Base-by-base conservation (phyloP, 2,329 filamentous ascomycete genomes). In the Aspergillus aculeatus region DNA sequence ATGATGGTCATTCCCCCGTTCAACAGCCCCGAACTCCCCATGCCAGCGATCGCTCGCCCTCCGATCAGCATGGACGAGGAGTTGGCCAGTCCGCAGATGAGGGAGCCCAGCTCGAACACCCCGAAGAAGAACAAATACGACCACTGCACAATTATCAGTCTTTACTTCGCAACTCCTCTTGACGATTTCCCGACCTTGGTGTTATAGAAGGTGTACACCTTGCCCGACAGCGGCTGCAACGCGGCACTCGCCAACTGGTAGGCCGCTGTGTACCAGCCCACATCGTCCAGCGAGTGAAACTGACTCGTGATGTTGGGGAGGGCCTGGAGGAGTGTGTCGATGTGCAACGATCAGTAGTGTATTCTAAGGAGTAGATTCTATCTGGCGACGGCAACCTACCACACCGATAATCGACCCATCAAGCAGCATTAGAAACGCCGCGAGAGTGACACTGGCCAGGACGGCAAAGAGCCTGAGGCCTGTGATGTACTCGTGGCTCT, bases 101-200 rank as follows among this genome's bases (percentile, higher is more conserved):
- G 61, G 14, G 68, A 74, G 1, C 78, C 79, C 14, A 76, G n/a
- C 59, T 81, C 77, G 59, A 81, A 81, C 73, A 72, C 1, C 68
- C 63, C 4, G 66, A 71, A 23, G 2, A 71, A 58, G 0, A 73
- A 74, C 47, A 78, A 57, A 54, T 78, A 73, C 57, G 70, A 35
- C 24, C 31, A 49, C 53, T 55, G n/a, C 12, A 23, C 31, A 9
- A 47, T 2, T 5, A 9, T 47, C 47, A 31, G 35, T 16, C 24
- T 49, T 2, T 29, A 29, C 26, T 5, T 5, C 16, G 21, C 16
- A 5, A 29, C 9, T n/a, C 14, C 47, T 49, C 12, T 23, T 29
- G 5, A 5, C 47, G 16, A 49, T 29, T 2, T 10, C 26, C 47
- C 11, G 4, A 49, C 47, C 47, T 49, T 49, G 23, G 23, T 21